Evolutionary conservation across 257 asterid genomes (phyloP).

Genomic region (Solanum verrucosum): DNA sequence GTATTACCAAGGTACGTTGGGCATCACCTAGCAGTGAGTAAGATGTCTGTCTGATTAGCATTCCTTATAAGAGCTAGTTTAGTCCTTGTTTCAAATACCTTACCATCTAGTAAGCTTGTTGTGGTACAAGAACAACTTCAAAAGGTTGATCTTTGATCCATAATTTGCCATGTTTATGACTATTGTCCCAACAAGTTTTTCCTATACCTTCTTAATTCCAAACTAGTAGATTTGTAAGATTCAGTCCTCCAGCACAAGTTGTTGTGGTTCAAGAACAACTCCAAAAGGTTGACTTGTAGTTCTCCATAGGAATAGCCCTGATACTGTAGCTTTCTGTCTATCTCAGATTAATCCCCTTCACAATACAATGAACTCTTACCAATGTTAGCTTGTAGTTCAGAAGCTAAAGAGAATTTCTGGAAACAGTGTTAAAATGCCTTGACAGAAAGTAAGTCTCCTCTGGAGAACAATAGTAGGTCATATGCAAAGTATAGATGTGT

Average conservation of each 20-base stretch:
- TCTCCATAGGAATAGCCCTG: not conserved
- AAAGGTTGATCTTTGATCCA: not conserved
- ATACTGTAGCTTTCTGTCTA: not conserved
- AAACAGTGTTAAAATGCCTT: not conserved
- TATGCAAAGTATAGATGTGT: not conserved
- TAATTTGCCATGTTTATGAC: not conserved
- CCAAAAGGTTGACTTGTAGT: not conserved
- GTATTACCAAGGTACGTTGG: not conserved
- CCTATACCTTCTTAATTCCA: not conserved
- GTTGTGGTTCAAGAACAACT: not conserved
- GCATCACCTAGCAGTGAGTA: not conserved
- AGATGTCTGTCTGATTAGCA: not conserved
- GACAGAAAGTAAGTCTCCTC: not conserved
- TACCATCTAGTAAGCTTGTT: not conserved
- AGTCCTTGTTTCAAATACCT: not conserved
- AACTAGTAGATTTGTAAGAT: not conserved
- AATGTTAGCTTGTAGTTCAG: not conserved
- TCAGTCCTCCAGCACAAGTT: not conserved
- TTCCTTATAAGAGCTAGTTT: not conserved
- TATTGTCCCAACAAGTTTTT: not conserved
- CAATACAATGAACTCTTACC: not conserved
- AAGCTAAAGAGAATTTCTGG: not conserved
- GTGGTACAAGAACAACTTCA: not conserved
- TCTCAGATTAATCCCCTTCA: not conserved
- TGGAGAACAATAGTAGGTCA: not conserved